Conservation (phyloP, 352 stramenopile species). For the Pythium chondricola region DNA sequence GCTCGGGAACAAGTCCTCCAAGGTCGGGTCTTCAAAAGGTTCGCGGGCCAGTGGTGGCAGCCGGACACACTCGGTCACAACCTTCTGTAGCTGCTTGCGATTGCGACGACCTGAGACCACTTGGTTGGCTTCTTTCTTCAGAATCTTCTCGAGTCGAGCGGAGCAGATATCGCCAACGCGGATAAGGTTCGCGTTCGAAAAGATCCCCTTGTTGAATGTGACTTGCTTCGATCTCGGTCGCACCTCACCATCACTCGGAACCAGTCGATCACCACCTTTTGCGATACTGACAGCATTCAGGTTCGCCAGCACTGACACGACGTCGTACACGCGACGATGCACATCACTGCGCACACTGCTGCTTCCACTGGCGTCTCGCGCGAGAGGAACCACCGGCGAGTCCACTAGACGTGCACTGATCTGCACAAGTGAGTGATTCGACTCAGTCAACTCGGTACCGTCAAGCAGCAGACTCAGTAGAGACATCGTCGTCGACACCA, state of each 20-base stretch:
- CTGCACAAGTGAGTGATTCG: slow-evolving; percentile 16
- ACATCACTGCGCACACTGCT: slow-evolving; percentile 26
- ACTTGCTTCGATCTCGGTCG: too few relatives aligned
- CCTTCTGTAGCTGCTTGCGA: neutral
- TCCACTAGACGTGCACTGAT: slow-evolving; percentile 43
- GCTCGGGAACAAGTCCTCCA: slow-evolving; percentile 28
- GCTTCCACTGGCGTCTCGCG: slow-evolving; percentile 9
- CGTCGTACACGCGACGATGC: slow-evolving; percentile 60
- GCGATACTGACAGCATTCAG: slow-evolving; percentile 43
- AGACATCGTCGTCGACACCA: slow-evolving; percentile 43
- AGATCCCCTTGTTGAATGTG: slow-evolving; percentile 51
- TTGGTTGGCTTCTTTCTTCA: neutral
- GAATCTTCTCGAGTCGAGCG: neutral
- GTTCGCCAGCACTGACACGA: slow-evolving; percentile 50
- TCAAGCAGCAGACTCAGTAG: slow-evolving; percentile 57
- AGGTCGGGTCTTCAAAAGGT: neutral
- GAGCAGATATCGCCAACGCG: slow-evolving; percentile 21
- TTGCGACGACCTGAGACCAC: too few relatives aligned
- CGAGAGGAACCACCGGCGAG: slow-evolving; percentile 27
- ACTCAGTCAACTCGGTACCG: slow-evolving; percentile 12
- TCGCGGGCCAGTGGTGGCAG: neutral
- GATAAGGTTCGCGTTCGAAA: slow-evolving; percentile 19
- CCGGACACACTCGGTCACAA: neutral
- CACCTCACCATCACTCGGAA: too few relatives aligned
- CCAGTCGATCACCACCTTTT: too few relatives aligned